A percentile compares a stretch with the other conserved stretches of the same genome.
phyloP scores from a whole-genome alignment of 306 rosid species.

The Vicia faba region DNA sequence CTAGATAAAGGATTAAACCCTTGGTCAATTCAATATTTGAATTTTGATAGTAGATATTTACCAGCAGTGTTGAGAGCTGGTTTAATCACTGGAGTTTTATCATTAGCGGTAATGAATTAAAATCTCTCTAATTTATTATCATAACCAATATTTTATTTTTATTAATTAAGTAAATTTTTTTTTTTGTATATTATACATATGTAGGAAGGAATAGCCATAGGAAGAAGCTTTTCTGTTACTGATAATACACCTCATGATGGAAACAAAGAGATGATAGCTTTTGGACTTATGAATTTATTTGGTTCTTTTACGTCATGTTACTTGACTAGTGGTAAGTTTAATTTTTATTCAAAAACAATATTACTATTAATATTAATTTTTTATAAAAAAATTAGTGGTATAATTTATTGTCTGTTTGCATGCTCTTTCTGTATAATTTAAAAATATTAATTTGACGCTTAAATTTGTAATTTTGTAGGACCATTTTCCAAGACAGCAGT shows the following conservation, averaged over 20 bases:
- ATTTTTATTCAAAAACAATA: not conserved
- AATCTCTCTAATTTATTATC: not conserved
- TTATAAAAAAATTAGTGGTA: too few relatives aligned
- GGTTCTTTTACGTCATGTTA: constrained; percentile 93
- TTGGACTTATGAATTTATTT: constrained; percentile 75
- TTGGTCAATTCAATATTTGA: constrained; percentile 50
- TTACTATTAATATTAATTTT: too few relatives aligned
- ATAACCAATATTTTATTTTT: constrained; percentile 1
- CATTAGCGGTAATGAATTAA: constrained; percentile 69
- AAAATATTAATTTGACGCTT: too few relatives aligned
- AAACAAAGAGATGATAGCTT: constrained; percentile 88
- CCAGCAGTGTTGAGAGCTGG: constrained; percentile 55
- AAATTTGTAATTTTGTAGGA: constrained; percentile 58
- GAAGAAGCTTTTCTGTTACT: constrained; percentile 75
- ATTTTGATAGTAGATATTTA: constrained; percentile 56
- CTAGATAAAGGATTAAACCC: constrained; percentile 80
- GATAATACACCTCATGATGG: constrained; percentile 84
- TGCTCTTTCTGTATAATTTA: too few relatives aligned
- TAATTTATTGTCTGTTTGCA: too few relatives aligned
- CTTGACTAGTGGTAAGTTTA: constrained; percentile 75
- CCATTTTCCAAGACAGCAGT: constrained; percentile 97
- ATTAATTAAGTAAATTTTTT: not conserved
- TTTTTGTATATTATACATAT: not conserved
- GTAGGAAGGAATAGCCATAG: constrained; percentile 97
- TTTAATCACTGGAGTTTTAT: constrained; percentile 57